Evolutionary conservation across 768 basidiomycete species (phyloP), one percentile per base, ranked within the genome.

Genomic region (Albatrellus ellisii): DNA sequence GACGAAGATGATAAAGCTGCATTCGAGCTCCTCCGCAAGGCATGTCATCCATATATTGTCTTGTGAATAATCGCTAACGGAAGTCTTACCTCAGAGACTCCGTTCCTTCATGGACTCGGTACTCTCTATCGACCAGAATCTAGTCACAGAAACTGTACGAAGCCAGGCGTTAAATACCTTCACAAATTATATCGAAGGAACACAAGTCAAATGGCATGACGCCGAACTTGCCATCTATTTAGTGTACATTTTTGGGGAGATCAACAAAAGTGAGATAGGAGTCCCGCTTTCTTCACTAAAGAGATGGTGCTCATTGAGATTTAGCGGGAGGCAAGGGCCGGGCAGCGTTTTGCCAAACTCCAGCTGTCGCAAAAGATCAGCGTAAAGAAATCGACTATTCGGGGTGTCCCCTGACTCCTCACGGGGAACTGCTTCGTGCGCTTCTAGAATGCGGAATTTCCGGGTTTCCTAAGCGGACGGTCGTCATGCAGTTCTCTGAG

Each of bases 211-310:
- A 46, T 98, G 95, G 95, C 78, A 89, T 51, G 82, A 92, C 48
- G 88, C 85, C 2, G 95, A 99, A 59, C 70, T 98, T 15, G 90
- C 87, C 0, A 66, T 94, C n/a, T 90, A 90, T 58, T 69, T 98
- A 20, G 78, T 97, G 8, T 97, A 79, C 55, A 84, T 94, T 26
- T 98, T 87, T 53, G 94, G 94, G 32, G 91, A 95, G 58, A 76
- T 94, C 50, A 79, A 77, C 59, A 94, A 89, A 67, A 75, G 92
- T 90, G 44, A 39, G 79, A 56, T 37, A 10, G 9, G 7, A 9
- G 10, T 22, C 8, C 2, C 6, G n/a, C 31, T 15, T 25, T 22
- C 29, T 11, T 4, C 4, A 6, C 3, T 14, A 49, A 14, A 10
- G 17, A 8, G 32, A 40, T 44, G 45, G 14, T 50, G 46, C 14